These are phyloP conservation scores for Urtica urens DNA, from an alignment of 306 rosid species.

Conservation along the genomic window DNA sequence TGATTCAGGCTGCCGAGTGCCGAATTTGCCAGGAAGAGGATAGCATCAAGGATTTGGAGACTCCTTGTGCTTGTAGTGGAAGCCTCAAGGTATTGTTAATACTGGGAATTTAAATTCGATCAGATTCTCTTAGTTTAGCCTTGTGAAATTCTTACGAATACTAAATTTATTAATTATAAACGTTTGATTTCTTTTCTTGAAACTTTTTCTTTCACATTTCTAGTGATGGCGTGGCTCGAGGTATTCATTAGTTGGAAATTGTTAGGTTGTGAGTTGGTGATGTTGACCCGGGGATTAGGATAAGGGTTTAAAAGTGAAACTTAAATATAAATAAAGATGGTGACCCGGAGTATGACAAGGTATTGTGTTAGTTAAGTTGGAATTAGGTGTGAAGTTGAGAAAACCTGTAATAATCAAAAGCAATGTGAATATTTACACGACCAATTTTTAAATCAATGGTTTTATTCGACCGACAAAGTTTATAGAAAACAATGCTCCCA, in stretches of 20 bases:
- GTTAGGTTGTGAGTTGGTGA: background rate
- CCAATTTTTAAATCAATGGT: too few species aligned
- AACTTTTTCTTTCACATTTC: background rate
- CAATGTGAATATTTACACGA: too few species aligned
- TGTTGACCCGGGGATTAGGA: background rate
- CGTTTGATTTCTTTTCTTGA: too few species aligned
- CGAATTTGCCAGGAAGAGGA: slow-evolving; percentile 99
- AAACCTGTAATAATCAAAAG: too few species aligned
- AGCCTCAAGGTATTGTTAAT: slow-evolving; percentile 64
- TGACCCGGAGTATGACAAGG: too few species aligned
- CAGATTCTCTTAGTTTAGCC: too few species aligned
- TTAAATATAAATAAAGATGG: background rate
- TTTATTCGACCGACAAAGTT: too few species aligned
- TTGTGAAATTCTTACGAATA: too few species aligned
- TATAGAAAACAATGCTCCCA: too few species aligned
- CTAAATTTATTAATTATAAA: too few species aligned
- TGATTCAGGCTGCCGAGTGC: slow-evolving; percentile 74
- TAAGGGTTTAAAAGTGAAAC: background rate
- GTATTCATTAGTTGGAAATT: background rate
- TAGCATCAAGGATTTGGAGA: slow-evolving; percentile 50
- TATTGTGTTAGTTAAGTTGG: background rate
- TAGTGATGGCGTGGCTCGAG: too few species aligned
- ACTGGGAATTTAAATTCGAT: background rate
- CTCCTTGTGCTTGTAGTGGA: slow-evolving; percentile 87
- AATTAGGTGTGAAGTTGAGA: background rate